Evolutionary conservation across 2,329 filamentous ascomycete species (phyloP), one percentile per base, ranked within the genome.

Genomic region (Arthrinium phaeospermum): DNA sequence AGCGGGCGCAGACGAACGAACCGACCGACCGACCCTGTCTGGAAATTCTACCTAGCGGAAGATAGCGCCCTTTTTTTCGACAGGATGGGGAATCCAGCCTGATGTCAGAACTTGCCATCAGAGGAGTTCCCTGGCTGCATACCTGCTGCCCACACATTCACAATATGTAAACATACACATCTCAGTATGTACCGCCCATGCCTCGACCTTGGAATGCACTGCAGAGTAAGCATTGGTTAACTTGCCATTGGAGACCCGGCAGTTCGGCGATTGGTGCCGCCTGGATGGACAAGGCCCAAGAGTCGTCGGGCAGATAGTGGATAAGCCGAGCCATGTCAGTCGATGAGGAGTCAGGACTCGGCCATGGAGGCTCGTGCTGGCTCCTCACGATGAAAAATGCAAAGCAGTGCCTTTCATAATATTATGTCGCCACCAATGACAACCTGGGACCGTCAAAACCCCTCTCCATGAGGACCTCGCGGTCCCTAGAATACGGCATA

Each of bases 261-360:
- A 64, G 57, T 64, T 37, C 57, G 57, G 57, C 57, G 57, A 64
- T 41, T 64, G 57, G 57, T 41, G 57, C 57, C 57, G 57, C 41
- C 57, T 64, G 57, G 57, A 64, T 22, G 57, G 57, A 41, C 57
- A 64, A n/a, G 57, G 34, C 57, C 30, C 34, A 64, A 64, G 57
- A 64, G 57, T 13, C 34, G 24, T 41, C 57, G 57, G 57, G 34
- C 57, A 64, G 57, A 64, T 64, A 64, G 57, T 64, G 57, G 57
- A 22, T 41, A 64, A 41, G 57, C 41, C 57, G 57, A 64, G 57
- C 57, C 57, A 64, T 64, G 57, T 64, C 34, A 64, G 57, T 64
- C 57, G 57, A 64, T 64, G 57, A 64, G 57, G 57, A 64, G 57
- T 41, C 57, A 64, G 22, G 57, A 64, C 57, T 64, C 57, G 57